Base-by-base conservation (phyloP, 441 rosid genomes). In the Populus hybrid region DNA sequence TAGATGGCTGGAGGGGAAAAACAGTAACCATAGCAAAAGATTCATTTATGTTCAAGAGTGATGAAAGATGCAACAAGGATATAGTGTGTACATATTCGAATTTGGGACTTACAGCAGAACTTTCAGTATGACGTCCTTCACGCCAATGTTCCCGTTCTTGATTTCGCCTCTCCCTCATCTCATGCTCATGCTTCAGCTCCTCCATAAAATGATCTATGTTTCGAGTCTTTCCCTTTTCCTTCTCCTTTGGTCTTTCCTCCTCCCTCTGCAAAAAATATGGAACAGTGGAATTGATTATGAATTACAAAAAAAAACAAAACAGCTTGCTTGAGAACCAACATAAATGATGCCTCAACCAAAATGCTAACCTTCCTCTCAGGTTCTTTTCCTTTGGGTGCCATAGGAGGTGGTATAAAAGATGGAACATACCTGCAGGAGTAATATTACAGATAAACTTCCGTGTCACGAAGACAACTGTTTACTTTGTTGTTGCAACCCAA, bases 161-260 rank as follows among this genome's bases (percentile, higher is more conserved):
- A 86, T 93, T 92, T 76, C 99, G 81, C 82, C 92, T 97, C 89
- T 94, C 99, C 84, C 98, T 93, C 94, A 92, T 75, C 84, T 94
- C 99, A 77, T 97, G 99, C 75, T 94, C 99, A 82, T 91, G 98
- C 86, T 93, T 97, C 89, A 97, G 87, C 89, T 96, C 99, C 88
- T 96, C 98, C 98, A 96, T 90, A 78, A 96, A 94, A 85, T 92
- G 84, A 88, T 97, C 99, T 83, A 97, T 96, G 79, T 96, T 96
- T 71, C 98, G 87, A 65, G 94, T 68, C 86, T 90, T 96, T 80
- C 95, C 97, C 88, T 91, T 96, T 53, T 96, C 99, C 81, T 83
- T 94, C 75, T 96, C 98, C 84, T 83, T 94, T 8, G 86, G 82
- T 74, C 89, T 91, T 76, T 93, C 98, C 76, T 90, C 96, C 84